A percentile compares a stretch with the other conserved stretches of the same genome.
These are phyloP conservation scores for Erodium moschatum DNA, from an alignment of 441 rosid genomes.

Conservation along the genomic window DNA sequence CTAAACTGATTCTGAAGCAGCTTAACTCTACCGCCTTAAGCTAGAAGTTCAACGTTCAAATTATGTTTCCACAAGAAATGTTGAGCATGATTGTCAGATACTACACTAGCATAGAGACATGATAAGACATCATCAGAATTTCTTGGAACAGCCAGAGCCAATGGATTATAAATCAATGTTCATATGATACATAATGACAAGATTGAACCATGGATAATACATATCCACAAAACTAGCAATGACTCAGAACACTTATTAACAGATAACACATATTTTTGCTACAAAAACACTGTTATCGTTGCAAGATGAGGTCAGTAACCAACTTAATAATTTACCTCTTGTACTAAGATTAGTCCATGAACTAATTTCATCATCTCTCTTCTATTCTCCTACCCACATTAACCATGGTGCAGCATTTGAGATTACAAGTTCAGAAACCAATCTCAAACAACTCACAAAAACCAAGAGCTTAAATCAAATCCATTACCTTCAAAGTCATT, in stretches of 20 bases:
- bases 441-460: background rate
- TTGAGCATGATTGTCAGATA: background rate
- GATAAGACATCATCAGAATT: background rate
- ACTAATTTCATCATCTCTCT: background rate
- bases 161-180: background rate
- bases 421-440: slow-evolving; percentile 6
- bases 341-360: background rate
- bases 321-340: background rate
- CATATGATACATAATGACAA: too few species aligned
- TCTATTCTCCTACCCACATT: background rate
- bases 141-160: background rate
- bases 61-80: slow-evolving; percentile 1
- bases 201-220: background rate
- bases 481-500: slow-evolving; percentile 37
- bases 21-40: background rate
- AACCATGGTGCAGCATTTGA: background rate
- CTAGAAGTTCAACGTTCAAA: background rate
- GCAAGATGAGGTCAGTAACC: background rate
- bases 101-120: background rate
- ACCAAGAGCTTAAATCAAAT: background rate
- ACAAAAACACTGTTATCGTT: background rate
- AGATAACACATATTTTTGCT: background rate
- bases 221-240: background rate
- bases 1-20: background rate
- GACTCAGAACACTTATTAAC: background rate